Evolutionary conservation across 805 yeast genomes (phyloP).

Genomic region (Sugiyamaella marilandica): DNA sequence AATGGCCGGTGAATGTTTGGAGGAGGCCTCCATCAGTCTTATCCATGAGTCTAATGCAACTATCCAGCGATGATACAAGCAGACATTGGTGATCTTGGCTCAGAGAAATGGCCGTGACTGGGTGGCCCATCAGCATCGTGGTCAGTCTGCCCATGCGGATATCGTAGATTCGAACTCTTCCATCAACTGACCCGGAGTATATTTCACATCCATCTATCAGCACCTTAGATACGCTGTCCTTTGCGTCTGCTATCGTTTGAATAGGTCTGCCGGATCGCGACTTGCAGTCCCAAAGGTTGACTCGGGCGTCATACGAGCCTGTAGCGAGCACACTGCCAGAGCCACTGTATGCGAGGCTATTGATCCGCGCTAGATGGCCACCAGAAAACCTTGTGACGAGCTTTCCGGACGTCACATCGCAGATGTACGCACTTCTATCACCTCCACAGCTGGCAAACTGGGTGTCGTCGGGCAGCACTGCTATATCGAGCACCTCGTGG

Average conservation of each 20-base stretch:
- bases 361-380: conserved; percentile 26
- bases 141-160: conserved; percentile 28
- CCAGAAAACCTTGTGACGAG: conserved; percentile 25
- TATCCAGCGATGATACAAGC: conserved; percentile 28
- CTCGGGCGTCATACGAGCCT: conserved; percentile 31
- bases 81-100: conserved; percentile 14
- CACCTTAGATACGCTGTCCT: conserved; percentile 32
- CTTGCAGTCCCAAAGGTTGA: conserved; percentile 33
- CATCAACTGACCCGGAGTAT: conserved; percentile 33
- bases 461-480: conserved; percentile 24
- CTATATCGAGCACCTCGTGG: conserved; percentile 30
- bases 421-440: conserved; percentile 28
- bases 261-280: conserved; percentile 29
- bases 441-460: conserved; percentile 33
- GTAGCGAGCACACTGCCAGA: conserved; percentile 28
- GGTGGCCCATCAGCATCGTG: conserved; percentile 25
- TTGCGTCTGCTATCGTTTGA: conserved; percentile 33
- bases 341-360: conserved; percentile 25
- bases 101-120: conserved; percentile 25
- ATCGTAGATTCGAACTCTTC: conserved; percentile 30
- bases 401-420: conserved; percentile 30
- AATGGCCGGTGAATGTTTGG: conserved; percentile 27
- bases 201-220: conserved; percentile 18
- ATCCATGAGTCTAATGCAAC: conserved; percentile 26
- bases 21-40: conserved; percentile 23